Base-by-base conservation (phyloP, 2,329 filamentous ascomycete species). In the Teratosphaeria epicoccoides region DNA sequence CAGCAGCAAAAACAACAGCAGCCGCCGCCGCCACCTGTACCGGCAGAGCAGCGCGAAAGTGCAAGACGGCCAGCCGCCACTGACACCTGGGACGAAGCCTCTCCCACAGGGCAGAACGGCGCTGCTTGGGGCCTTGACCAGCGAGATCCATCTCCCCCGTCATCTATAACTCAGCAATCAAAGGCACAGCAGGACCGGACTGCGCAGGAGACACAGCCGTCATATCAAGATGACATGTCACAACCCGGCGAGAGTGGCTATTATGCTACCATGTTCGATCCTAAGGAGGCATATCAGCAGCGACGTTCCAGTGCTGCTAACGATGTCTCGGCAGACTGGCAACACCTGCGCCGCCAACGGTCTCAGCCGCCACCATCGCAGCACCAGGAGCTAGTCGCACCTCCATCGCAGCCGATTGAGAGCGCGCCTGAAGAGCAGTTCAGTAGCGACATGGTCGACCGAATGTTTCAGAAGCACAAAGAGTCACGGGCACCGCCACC, bases 281-380 rank as follows among this genome's bases (percentile, higher is more conserved):
- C 57, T 22, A 45, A 55, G 26, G 56, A 60, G 9, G 51, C 51
- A 17, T 44, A 49, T n/a, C 49, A 50, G 20, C 47, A 26, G 17
- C 43, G 25, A 14, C 25, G 22, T 17, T 20, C 37, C 20, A 22
- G 24, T 10, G 43, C 50, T 40, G 55, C 57, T 23, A 56, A 59
- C 23, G 56, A 52, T 12, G 47, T 54, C 6, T 49, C 56, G 17
- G 57, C 49, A 17, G 53, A 58, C 26, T 64, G 62, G 62, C 56
- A 61, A 46, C 61, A 64, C 46, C 49, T 64, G 14, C 54, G 58
- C 43, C 54, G 55, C 7, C 52, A 52, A 11, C 29, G 51, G 12
- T 25, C 50, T 3, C 52, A 53, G 50, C 47, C 52, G 24, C 24
- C 29, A 1, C 46, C 25, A 25, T 4, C 28, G 17, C 14, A 40